These are phyloP conservation scores for Colletotrichum scovillei DNA, from an alignment of 2,329 filamentous ascomycete species.

Conservation along the genomic window DNA sequence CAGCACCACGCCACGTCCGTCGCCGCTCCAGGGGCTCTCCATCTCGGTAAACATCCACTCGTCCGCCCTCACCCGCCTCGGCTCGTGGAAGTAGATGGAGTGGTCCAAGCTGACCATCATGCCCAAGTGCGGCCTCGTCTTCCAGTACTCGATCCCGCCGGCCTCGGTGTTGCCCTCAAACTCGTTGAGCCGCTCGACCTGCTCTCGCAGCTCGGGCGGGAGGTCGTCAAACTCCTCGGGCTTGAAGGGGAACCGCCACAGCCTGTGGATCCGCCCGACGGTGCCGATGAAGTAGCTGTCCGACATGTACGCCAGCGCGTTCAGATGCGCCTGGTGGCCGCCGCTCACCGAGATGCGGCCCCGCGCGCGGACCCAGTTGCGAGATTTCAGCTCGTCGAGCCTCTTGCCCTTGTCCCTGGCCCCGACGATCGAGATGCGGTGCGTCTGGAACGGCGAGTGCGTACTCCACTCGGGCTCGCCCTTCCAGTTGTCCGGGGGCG, in stretches of 20 bases:
- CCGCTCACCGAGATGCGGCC: slow-evolving; percentile 79
- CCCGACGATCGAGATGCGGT: slow-evolving; percentile 53
- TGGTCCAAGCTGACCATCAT: slow-evolving; percentile 90
- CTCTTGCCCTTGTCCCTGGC: slow-evolving; percentile 55
- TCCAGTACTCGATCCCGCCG: slow-evolving; percentile 58
- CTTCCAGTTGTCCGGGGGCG: slow-evolving; percentile 50
- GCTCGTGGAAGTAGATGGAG: slow-evolving; percentile 76
- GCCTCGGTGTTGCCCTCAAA: slow-evolving; percentile 56
- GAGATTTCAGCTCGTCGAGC: slow-evolving; percentile 23
- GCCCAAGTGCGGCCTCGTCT: slow-evolving; percentile 70
- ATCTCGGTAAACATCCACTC: slow-evolving; percentile 87
- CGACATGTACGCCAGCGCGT: slow-evolving; percentile 91
- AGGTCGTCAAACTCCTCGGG: slow-evolving; percentile 65
- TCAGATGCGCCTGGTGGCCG: slow-evolving; percentile 83
- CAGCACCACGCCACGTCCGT: slow-evolving; percentile 80
- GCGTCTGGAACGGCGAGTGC: slow-evolving; percentile 61
- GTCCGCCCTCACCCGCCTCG: slow-evolving; percentile 66
- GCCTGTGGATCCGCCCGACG: slow-evolving; percentile 80
- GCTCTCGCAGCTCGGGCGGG: slow-evolving; percentile 51
- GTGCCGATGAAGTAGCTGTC: slow-evolving; percentile 96
- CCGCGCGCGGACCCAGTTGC: slow-evolving; percentile 78
- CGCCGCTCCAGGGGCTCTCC: slow-evolving; percentile 83
- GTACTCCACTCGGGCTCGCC: slow-evolving; percentile 61
- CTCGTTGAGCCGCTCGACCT: slow-evolving; percentile 52
- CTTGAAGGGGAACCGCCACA: slow-evolving; percentile 77